Evolutionary conservation across 1,284 basidiomycete genomes (phyloP), one percentile per base, ranked within the genome.

Genomic region (Neolentinus lepideus): DNA sequence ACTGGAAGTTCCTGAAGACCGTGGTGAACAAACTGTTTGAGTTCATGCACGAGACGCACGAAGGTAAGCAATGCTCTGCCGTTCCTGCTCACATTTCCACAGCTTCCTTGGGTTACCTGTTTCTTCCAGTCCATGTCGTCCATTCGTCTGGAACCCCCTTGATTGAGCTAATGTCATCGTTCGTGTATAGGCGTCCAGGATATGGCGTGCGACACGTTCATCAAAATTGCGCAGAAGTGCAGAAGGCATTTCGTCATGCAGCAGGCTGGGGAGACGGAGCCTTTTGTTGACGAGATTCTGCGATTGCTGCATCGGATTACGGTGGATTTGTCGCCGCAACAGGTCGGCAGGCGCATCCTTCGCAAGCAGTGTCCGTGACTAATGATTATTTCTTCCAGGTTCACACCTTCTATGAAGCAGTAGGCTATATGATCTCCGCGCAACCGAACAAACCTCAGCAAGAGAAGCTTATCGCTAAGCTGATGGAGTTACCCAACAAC

Each of bases 1-100:
- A 99, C 71, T 99, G 97, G 97, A 99, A 98, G 76, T 99, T 99
- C 84, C 76, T 99, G 69, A 99, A 99, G 80, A 99, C 97, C 2
- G 97, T 99, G 52, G 97, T 99, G 61, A 99, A 99, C 78, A 99
- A 99, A 74, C 79, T 99, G 19, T 99, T 99, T 71, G 97, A 99
- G 71, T 99, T 99, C 71, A 99, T 99, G 95, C 97, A 99, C 74
- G 97, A 99, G 75, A 98, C 94, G 0, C 97, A 99, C 67, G 97
- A 99, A 77, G 95, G 94, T 85, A 21, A 43, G 38, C 38, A 6
- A 35, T 51, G 59, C 36, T 26, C 54, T 52, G 46, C 36, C 54
- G 22, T 22, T 47, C 27, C 55, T 47, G 47, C n/a, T n/a, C n/a
- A 16, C 51, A 24, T 24, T 54, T 24, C n/a, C 58, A 26, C 46